These are phyloP conservation scores for Arxiozyma bovina DNA, from an alignment of 1,139 yeast species.

Conservation along the genomic window DNA sequence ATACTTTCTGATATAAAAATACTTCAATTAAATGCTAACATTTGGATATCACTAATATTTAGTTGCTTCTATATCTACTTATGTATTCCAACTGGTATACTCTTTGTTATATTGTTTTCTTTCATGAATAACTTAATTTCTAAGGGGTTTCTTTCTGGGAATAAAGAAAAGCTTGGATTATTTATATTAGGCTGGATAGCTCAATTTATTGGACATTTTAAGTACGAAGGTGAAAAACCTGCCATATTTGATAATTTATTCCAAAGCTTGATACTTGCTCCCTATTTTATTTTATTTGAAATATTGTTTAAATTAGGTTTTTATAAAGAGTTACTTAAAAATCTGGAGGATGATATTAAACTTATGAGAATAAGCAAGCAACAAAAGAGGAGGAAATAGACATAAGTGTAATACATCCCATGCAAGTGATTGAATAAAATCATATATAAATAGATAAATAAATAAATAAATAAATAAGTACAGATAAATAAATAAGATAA, in stretches of 20 bases:
- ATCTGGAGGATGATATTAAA: conserved; percentile 43
- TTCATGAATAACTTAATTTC: conserved; percentile 19
- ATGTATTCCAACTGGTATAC: conserved; percentile 36
- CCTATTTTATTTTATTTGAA: conserved; percentile 80
- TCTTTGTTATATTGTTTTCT: conserved; percentile 33
- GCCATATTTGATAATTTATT: conserved; percentile 74
- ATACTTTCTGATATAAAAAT: not conserved
- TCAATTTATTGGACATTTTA: conserved; percentile 87
- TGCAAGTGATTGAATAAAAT: not conserved
- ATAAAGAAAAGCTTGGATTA: conserved; percentile 16
- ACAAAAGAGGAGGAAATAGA: not conserved
- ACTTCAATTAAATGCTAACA: conserved; percentile 8
- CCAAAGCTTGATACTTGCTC: conserved; percentile 85
- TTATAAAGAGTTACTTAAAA: conserved; percentile 44
- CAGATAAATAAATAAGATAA: not conserved
- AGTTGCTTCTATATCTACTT: conserved; percentile 38
- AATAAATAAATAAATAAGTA: not conserved
- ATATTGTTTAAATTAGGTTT: conserved; percentile 59
- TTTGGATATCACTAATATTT: conserved; percentile 34
- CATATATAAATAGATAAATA: conserved; percentile 1
- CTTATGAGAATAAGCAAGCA: conserved; percentile 1
- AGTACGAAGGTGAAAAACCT: conserved; percentile 75
- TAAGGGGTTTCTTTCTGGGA: conserved; percentile 4
- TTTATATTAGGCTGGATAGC: conserved; percentile 63
- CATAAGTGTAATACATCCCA: not conserved